These are phyloP conservation scores for Pseudoneurospora amorphoporcata DNA, from an alignment of 495 filamentous ascomycete species.

Conservation along the genomic window DNA sequence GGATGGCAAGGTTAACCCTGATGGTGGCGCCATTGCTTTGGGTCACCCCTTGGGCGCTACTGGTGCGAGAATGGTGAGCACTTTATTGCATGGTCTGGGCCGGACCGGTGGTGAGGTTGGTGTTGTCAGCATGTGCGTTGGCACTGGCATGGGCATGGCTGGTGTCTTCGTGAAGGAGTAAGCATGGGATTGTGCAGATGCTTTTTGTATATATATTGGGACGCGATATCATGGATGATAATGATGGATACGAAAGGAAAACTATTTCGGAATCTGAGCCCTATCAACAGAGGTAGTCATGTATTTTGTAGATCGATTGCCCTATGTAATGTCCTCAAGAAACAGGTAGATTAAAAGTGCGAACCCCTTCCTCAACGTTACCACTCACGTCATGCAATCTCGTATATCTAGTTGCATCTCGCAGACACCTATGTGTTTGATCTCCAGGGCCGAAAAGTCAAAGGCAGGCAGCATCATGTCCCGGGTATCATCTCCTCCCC, in stretches of 20 bases:
- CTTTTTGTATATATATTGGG: neutral
- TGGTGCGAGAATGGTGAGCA: constrained; percentile 71
- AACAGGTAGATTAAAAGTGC: neutral
- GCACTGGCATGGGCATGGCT: constrained; percentile 89
- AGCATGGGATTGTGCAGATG: neutral
- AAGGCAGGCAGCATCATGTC: too few relatives aligned
- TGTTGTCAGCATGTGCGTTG: constrained; percentile 81
- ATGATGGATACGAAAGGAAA: neutral
- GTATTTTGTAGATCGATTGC: neutral
- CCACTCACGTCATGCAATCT: too few relatives aligned
- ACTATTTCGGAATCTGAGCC: neutral
- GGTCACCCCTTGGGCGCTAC: constrained; percentile 92
- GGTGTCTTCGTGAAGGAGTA: constrained; percentile 77
- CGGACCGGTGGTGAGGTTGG: constrained; percentile 52
- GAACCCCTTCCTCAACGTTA: neutral
- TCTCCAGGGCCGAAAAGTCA: neutral
- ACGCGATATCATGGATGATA: neutral
- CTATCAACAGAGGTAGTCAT: neutral
- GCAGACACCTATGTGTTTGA: too few relatives aligned
- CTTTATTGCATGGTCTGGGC: constrained; percentile 56
- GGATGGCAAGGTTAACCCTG: constrained; percentile 68
- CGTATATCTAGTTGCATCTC: neutral
- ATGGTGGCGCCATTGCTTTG: constrained; percentile 86
- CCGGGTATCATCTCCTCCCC: too few relatives aligned
- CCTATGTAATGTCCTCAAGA: neutral